Conservation (phyloP, 176 grass and related monocot genomes). For the sorghum (Sorghum bicolor) region DNA sequence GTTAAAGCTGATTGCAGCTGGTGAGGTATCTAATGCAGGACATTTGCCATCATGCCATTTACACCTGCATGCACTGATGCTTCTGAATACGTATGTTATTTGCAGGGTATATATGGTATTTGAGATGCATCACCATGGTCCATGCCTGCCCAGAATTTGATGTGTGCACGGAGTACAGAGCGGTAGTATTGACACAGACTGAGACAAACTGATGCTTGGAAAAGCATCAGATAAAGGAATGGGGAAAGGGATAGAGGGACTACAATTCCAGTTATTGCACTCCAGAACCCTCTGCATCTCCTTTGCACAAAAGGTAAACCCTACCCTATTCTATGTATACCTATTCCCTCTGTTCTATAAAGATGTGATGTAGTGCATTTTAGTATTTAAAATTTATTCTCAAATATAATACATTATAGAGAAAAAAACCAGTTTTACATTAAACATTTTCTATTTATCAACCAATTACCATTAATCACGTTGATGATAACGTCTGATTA, state of each 20-base stretch:
- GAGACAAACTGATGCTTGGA: slow-evolving; percentile 16
- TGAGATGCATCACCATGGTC: slow-evolving; percentile 27
- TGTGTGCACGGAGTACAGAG: slow-evolving; percentile 1
- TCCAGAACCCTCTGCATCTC: slow-evolving; percentile 7
- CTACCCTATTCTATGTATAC: too few species aligned
- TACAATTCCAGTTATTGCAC: slow-evolving; percentile 15
- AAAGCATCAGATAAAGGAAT: slow-evolving; percentile 15
- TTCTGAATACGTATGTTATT: slow-evolving; percentile 8
- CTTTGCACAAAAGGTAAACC: too few species aligned
- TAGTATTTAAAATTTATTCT: too few species aligned
- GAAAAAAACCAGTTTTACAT: too few species aligned
- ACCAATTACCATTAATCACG: too few species aligned
- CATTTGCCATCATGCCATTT: neutral
- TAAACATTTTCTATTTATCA: too few species aligned
- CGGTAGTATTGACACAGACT: neutral
- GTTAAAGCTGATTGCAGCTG: slow-evolving; percentile 2
- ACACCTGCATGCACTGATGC: slow-evolving; percentile 15
- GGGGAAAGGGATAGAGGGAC: neutral
- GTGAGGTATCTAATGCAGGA: neutral
- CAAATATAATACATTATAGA: too few species aligned
- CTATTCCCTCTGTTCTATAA: too few species aligned
- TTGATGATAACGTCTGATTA: too few species aligned
- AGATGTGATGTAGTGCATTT: too few species aligned
- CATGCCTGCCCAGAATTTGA: slow-evolving; percentile 33
- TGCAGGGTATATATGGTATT: slow-evolving; percentile 13